Conservation (phyloP, 2,329 filamentous ascomycete species). For the Ophiostoma piceae region DNA sequence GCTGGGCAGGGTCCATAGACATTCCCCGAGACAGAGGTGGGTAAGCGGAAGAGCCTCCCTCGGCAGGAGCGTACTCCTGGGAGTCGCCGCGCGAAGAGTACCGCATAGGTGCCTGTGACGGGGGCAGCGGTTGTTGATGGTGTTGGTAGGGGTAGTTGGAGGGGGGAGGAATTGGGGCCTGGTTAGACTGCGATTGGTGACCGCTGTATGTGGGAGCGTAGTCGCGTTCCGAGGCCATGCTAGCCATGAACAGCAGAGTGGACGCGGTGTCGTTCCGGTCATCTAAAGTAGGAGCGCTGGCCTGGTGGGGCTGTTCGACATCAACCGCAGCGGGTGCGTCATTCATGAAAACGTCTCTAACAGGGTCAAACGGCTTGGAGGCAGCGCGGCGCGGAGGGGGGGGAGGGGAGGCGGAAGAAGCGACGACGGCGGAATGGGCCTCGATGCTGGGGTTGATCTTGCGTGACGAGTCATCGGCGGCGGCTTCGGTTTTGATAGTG, state of each 20-base stretch:
- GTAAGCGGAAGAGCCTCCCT: slow-evolving; percentile 13
- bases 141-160: slow-evolving; percentile 11
- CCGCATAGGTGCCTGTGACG: slow-evolving; percentile 15
- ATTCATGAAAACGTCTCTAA: slow-evolving; percentile 39
- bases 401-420: neutral
- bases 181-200: neutral
- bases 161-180: neutral
- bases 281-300: slow-evolving; percentile 1
- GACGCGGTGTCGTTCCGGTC: neutral
- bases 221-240: neutral
- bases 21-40: slow-evolving; percentile 14
- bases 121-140: slow-evolving; percentile 15
- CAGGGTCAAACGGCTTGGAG: slow-evolving; percentile 43
- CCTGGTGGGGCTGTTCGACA: neutral
- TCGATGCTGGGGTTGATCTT: slow-evolving; percentile 2
- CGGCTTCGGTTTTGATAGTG: slow-evolving; percentile 15
- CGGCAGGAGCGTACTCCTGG: slow-evolving; percentile 18
- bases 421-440: slow-evolving; percentile 4
- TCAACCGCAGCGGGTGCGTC: slow-evolving; percentile 27
- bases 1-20: slow-evolving; percentile 20
- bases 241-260: slow-evolving; percentile 24
- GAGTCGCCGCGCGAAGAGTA: slow-evolving; percentile 21
- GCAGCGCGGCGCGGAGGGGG: slow-evolving; percentile 22
- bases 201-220: slow-evolving; percentile 21
- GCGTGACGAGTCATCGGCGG: neutral